Conservation (phyloP, 352 stramenopile genomes). For the Aphanomyces invadans region DNA sequence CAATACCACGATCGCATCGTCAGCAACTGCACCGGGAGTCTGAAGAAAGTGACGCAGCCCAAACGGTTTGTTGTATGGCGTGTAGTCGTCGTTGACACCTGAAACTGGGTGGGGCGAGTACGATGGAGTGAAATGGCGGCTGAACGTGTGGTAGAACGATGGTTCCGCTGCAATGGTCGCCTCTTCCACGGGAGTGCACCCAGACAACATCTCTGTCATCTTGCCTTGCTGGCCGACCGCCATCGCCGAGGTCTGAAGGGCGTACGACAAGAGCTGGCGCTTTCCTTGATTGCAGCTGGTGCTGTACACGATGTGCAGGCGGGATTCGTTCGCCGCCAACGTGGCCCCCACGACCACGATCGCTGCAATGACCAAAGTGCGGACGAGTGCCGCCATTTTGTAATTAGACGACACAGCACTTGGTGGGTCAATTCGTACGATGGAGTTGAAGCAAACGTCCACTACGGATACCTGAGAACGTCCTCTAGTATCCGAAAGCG, state of each 20-base stretch:
- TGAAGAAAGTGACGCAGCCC: conserved; percentile 4
- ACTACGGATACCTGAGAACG: no score
- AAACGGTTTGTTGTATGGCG: conserved; percentile 38
- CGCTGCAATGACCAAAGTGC: no score
- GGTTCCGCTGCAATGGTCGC: conserved; percentile 31
- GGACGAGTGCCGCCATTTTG: no score
- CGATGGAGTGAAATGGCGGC: conserved; percentile 40
- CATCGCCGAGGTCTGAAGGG: conserved; percentile 40
- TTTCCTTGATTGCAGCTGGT: conserved; percentile 40
- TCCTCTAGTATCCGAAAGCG: no score
- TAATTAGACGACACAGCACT: no score
- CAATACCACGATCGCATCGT: no score
- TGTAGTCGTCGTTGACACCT: conserved; percentile 38
- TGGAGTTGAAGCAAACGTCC: no score
- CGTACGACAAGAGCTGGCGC: conserved; percentile 34
- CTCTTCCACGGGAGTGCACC: conserved; percentile 32
- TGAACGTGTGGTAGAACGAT: conserved; percentile 47
- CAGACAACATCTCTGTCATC: conserved; percentile 47
- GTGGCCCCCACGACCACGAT: no score
- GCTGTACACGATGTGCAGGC: conserved; percentile 45
- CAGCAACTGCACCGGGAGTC: no score
- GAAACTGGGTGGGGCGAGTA: conserved; percentile 38
- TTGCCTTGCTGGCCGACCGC: conserved; percentile 35
- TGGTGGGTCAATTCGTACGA: no score
- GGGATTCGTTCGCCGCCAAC: background rate